Evolutionary conservation across 23 red algal species (phyloP).

Genomic region (Gracilariopsis chorda): DNA sequence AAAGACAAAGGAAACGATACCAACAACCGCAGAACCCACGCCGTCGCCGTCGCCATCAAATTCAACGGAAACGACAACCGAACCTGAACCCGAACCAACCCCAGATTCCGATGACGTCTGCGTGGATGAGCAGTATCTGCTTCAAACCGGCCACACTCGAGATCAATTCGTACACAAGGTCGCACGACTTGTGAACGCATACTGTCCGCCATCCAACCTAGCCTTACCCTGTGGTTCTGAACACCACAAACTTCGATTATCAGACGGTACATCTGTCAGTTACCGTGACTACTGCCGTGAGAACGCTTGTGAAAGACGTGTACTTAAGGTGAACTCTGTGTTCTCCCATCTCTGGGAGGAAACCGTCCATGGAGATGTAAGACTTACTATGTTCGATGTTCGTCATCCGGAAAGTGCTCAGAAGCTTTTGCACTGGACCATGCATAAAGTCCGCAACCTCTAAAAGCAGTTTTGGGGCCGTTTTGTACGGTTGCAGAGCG

Average conservation of each 20-base stretch:
- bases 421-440: conserved; percentile 1
- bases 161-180: conserved; percentile 19
- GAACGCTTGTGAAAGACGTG: background rate
- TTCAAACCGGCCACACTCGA: background rate
- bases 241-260: background rate
- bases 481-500: too few relatives aligned
- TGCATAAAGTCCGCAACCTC: conserved; percentile 10
- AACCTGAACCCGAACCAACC: background rate
- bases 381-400: conserved; percentile 27
- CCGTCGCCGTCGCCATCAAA: background rate
- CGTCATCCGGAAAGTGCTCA: conserved; percentile 9
- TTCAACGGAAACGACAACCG: background rate
- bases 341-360: conserved; percentile 23
- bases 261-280: background rate
- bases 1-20: too few relatives aligned
- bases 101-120: background rate
- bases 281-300: background rate
- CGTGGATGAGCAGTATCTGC: conserved; percentile 11
- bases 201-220: background rate
- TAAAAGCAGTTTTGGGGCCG: too few relatives aligned
- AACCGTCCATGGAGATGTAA: conserved; percentile 3
- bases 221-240: background rate
- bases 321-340: conserved; percentile 5
- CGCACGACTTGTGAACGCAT: background rate
- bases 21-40: background rate